phyloP scores from a whole-genome alignment of 139 green algal genomes.

The Chlamydomonas sp. region DNA sequence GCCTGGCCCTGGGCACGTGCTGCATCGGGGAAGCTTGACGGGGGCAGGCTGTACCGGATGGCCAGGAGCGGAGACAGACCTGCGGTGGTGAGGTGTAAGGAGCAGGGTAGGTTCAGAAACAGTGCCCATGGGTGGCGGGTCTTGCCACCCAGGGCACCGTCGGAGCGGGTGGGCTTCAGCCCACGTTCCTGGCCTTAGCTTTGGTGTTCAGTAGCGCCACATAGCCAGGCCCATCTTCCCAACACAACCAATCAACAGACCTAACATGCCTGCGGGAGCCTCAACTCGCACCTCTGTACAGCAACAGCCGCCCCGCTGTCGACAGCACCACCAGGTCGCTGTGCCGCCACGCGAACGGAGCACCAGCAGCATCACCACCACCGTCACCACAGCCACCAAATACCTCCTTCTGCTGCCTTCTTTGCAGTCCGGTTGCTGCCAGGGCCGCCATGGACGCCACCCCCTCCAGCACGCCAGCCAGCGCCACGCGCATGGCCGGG shows the following conservation, averaged over 20 bases:
- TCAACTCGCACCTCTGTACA: constrained; percentile 15
- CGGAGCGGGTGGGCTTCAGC: too few relatives aligned
- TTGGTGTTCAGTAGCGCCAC: too few relatives aligned
- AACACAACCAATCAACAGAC: too few relatives aligned
- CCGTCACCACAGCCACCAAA: background rate
- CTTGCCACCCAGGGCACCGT: too few relatives aligned
- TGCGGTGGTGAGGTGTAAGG: too few relatives aligned
- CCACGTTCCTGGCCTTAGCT: too few relatives aligned
- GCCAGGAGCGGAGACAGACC: constrained; percentile 2
- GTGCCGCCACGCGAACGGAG: background rate
- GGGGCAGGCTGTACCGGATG: background rate
- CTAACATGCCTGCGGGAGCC: too few relatives aligned
- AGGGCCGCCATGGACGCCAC: constrained; percentile 13
- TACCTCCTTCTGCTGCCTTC: background rate
- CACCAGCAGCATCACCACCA: background rate
- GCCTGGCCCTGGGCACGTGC: too few relatives aligned
- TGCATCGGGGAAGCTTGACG: too few relatives aligned
- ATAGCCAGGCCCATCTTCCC: too few relatives aligned
- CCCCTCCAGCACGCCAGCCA: constrained; percentile 2
- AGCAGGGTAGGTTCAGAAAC: too few relatives aligned
- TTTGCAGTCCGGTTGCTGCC: background rate
- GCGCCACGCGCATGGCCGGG: background rate
- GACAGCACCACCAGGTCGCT: constrained; percentile 25
- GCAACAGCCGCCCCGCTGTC: constrained; percentile 15
- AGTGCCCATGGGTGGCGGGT: too few relatives aligned